Evolutionary conservation across 2,329 filamentous ascomycete species (phyloP), one percentile per base, ranked within the genome.

Genomic region (Cercospora citrullina): DNA sequence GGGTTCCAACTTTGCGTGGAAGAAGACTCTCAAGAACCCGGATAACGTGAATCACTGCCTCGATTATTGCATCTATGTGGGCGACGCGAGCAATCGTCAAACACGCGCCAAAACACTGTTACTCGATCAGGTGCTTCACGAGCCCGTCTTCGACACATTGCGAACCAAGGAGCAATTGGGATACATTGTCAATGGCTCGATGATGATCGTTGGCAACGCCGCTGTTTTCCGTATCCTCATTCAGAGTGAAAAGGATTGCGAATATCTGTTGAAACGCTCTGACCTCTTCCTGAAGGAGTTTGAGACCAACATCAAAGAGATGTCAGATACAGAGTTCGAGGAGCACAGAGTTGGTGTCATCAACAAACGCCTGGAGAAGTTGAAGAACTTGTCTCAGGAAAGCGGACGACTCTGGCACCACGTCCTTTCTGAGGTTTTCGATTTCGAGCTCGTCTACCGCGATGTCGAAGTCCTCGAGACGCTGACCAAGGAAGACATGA

Each of bases 161-260:
- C 89, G 95, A 60, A 98, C 95, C 53, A 97, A 98, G 80, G 94
- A 99, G 79, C 94, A 99, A 80, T 89, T 99, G 6, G 95, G 95
- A 12, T 99, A 99, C 74, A 92, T 99, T 63, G 94, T 99, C 0
- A 97, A 94, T 80, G 94, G 91, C 60, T 92, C 93, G 30, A 85
- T 89, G 45, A 86, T 87, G 63, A 88, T 91, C 65, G 83, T 88
- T n/a, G 93, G 91, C 0, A 94, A 91, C 0, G 90, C 92, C 74
- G 77, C 79, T 1, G 92, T 92, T 0, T 95, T 95, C 80, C 87
- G 94, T 5, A 91, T 99, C 71, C 87, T 98, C 69, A 93, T 99
- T 31, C 95, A 99, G 82, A 97, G 93, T 77, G 94, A 99, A 80
- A 90, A 90, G 77, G 89, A 90, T 2, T 90, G 92, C 0, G 85